These are phyloP conservation scores for Aquilaria yunnanensis DNA, from an alignment of 345 rosid genomes.

Conservation along the genomic window DNA sequence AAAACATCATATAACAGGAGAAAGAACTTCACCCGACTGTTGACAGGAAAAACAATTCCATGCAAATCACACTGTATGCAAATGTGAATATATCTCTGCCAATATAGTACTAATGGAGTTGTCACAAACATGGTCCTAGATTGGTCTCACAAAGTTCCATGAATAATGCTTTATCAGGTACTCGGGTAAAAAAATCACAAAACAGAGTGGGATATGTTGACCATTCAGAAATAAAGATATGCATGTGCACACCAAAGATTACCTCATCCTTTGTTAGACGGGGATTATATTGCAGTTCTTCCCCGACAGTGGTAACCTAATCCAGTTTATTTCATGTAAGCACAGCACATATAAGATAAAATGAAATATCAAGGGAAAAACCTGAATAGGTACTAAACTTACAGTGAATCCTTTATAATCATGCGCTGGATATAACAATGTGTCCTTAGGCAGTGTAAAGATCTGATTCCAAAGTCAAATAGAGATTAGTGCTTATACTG, in stretches of 20 bases:
- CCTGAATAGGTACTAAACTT: constrained; percentile 10
- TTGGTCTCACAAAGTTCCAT: no score
- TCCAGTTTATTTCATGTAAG: constrained; percentile 10
- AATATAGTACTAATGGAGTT: no score
- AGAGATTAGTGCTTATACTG: no score
- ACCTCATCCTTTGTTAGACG: constrained; percentile 87
- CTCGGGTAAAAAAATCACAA: neutral
- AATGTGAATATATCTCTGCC: no score
- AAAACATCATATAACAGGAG: no score
- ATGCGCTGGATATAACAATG: constrained; percentile 86
- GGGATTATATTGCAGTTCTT: constrained; percentile 71
- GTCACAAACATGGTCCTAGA: no score
- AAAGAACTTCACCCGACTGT: no score
- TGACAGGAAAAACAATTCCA: no score
- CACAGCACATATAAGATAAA: neutral
- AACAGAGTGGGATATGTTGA: neutral
- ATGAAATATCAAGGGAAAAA: neutral
- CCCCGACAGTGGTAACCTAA: constrained; percentile 94
- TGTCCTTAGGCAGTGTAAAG: constrained; percentile 76
- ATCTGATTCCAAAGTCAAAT: constrained; percentile 43
- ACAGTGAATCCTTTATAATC: constrained; percentile 92
- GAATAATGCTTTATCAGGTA: no score
- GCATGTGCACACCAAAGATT: neutral
- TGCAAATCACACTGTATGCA: no score
- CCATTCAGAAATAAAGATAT: no score